These are phyloP conservation scores for Blastobotrys proliferans DNA, from an alignment of 1,139 yeast species.

Conservation along the genomic window DNA sequence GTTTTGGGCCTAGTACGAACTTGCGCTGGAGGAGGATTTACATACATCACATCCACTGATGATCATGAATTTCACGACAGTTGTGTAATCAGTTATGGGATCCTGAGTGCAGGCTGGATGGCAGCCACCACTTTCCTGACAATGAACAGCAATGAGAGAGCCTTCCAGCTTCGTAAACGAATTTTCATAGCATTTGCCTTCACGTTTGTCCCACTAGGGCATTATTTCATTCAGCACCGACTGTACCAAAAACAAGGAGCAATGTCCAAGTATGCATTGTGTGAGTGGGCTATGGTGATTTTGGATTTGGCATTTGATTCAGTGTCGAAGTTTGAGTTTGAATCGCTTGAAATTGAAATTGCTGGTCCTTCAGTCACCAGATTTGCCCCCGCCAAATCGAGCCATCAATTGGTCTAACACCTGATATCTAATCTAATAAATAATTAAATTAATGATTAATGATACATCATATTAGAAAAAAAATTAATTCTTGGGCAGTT, in stretches of 20 bases:
- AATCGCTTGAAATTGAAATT: constrained; percentile 49
- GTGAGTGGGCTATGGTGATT: constrained; percentile 80
- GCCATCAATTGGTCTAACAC: too few relatives aligned
- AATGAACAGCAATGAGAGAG: background rate
- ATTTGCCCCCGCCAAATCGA: too few relatives aligned
- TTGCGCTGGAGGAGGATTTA: constrained; percentile 97
- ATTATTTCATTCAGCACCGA: constrained; percentile 76
- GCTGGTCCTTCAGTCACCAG: too few relatives aligned
- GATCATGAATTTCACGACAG: constrained; percentile 95
- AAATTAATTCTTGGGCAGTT: too few relatives aligned
- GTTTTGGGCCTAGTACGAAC: constrained; percentile 67
- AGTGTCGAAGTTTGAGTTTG: constrained; percentile 68
- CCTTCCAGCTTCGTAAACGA: constrained; percentile 1
- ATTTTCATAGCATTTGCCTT: constrained; percentile 45
- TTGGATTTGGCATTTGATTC: constrained; percentile 74
- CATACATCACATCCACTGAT: constrained; percentile 90
- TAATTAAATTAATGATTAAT: too few relatives aligned
- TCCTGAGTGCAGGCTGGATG: constrained; percentile 88
- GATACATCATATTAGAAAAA: too few relatives aligned
- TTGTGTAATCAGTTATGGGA: constrained; percentile 84
- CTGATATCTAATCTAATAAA: too few relatives aligned
- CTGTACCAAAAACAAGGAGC: constrained; percentile 74
- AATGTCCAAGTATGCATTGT: constrained; percentile 82
- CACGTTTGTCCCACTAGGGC: constrained; percentile 63
- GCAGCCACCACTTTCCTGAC: constrained; percentile 34